Conservation (phyloP, 345 rosid species). For the Laguncularia racemosa region DNA sequence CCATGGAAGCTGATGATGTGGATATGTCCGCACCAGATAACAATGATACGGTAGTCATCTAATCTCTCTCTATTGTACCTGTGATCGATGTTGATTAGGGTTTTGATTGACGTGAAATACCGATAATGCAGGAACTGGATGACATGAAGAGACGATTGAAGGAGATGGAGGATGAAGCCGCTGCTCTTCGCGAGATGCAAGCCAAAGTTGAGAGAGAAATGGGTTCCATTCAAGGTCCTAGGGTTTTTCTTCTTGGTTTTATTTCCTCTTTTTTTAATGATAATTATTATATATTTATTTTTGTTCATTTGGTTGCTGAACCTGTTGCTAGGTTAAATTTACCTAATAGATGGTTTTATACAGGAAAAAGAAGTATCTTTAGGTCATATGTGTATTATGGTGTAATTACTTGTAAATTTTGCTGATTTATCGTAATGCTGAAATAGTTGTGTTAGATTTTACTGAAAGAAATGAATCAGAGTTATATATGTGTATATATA, state of each 20-base stretch:
- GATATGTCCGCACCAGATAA: constrained; percentile 28
- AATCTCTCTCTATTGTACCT: background rate
- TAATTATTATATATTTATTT: background rate
- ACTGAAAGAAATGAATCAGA: too few species aligned
- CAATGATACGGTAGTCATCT: constrained; percentile 21
- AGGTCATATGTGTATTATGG: too few species aligned
- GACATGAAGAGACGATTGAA: constrained; percentile 45
- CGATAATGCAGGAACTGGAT: constrained; percentile 33
- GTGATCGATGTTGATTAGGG: background rate
- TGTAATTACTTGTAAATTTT: too few species aligned
- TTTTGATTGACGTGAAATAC: background rate
- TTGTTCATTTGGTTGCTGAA: background rate
- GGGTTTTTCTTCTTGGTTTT: constrained; percentile 16
- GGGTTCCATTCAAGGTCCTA: constrained; percentile 38
- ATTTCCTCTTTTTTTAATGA: background rate
- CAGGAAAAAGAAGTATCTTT: too few species aligned
- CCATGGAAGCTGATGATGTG: constrained; percentile 21
- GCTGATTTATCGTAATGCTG: too few species aligned
- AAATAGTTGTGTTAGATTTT: too few species aligned
- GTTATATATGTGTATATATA: too few species aligned
- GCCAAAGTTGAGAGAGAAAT: constrained; percentile 50
- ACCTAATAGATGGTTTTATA: too few species aligned
- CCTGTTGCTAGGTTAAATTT: too few species aligned
- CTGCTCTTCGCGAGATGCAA: constrained; percentile 54
- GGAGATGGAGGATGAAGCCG: constrained; percentile 58